phyloP scores from a whole-genome alignment of 139 green algal genomes.

The Diplosphaera chodatii region DNA sequence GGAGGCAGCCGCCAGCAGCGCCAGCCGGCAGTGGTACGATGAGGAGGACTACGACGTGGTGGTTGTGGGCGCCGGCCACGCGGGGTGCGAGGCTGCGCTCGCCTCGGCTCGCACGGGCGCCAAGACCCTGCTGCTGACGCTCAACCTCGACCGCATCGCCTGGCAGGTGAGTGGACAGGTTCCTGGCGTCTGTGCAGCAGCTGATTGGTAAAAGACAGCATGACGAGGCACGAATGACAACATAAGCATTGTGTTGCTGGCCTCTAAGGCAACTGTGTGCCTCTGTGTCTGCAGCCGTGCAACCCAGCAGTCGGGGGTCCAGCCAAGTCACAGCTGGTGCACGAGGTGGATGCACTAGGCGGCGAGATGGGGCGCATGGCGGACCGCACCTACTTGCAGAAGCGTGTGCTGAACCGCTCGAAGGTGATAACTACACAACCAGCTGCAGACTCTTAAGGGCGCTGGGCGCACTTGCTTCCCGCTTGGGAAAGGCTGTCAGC shows the following conservation, averaged over 20 bases:
- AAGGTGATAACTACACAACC: constrained; percentile 43
- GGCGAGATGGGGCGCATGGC: constrained; percentile 93
- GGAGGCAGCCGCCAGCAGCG: background rate
- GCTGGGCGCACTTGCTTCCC: too few species aligned
- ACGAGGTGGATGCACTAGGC: constrained; percentile 93
- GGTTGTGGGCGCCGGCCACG: constrained; percentile 93
- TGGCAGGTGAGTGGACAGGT: constrained; percentile 74
- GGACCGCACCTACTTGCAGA: constrained; percentile 91
- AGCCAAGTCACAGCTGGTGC: constrained; percentile 92
- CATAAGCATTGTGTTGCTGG: too few species aligned
- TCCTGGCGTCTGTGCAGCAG: background rate
- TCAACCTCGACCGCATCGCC: constrained; percentile 91
- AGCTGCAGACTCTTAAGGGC: too few species aligned
- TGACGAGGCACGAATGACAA: background rate
- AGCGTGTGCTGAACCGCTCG: constrained; percentile 87
- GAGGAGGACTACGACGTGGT: constrained; percentile 92
- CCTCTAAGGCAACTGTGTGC: too few species aligned
- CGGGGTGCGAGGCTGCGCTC: constrained; percentile 93
- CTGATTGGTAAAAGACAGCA: background rate
- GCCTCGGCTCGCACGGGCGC: constrained; percentile 77
- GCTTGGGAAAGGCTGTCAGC: too few species aligned
- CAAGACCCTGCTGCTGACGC: constrained; percentile 88
- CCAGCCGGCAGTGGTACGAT: constrained; percentile 12
- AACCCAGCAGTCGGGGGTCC: constrained; percentile 86
- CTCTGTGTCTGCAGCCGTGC: constrained; percentile 46